Evolutionary conservation across 2,329 filamentous ascomycete genomes (phyloP).

Genomic region (Hypoxylon rubiginosum): DNA sequence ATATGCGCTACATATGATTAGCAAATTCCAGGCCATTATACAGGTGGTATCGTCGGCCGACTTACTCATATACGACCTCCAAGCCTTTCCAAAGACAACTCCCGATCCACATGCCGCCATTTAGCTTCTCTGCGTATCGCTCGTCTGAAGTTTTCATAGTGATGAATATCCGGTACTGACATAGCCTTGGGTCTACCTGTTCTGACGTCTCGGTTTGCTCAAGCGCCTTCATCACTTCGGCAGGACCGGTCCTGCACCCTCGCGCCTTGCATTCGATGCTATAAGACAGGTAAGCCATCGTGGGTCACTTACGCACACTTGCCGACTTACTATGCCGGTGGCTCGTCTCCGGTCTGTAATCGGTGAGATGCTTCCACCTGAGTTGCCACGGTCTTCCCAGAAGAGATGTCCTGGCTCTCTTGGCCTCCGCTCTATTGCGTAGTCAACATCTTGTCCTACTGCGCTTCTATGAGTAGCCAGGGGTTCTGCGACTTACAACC

Average conservation of each 20-base stretch:
- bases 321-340: slow-evolving; percentile 47
- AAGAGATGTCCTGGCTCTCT: slow-evolving; percentile 44
- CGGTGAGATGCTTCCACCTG: slow-evolving; percentile 48
- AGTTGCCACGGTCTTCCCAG: slow-evolving; percentile 43
- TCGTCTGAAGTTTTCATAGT: slow-evolving; percentile 51
- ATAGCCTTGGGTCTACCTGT: slow-evolving; percentile 42
- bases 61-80: slow-evolving; percentile 51
- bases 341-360: slow-evolving; percentile 46
- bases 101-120: slow-evolving; percentile 49
- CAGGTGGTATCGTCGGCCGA: neutral
- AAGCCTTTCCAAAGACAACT: slow-evolving; percentile 49
- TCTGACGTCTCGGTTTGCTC: slow-evolving; percentile 37
- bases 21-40: neutral
- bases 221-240: slow-evolving; percentile 44
- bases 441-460: slow-evolving; percentile 12
- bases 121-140: slow-evolving; percentile 49
- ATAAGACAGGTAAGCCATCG: slow-evolving; percentile 1
- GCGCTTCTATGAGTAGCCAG: neutral
- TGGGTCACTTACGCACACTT: neutral
- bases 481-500: slow-evolving; percentile 44
- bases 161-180: slow-evolving; percentile 47
- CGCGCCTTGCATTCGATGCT: slow-evolving; percentile 51
- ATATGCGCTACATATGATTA: slow-evolving; percentile 43
- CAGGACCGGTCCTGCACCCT: slow-evolving; percentile 45
- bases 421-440: slow-evolving; percentile 46